Conservation (phyloP, 805 yeast species). For the Maudiozyma serrabonitensis region DNA sequence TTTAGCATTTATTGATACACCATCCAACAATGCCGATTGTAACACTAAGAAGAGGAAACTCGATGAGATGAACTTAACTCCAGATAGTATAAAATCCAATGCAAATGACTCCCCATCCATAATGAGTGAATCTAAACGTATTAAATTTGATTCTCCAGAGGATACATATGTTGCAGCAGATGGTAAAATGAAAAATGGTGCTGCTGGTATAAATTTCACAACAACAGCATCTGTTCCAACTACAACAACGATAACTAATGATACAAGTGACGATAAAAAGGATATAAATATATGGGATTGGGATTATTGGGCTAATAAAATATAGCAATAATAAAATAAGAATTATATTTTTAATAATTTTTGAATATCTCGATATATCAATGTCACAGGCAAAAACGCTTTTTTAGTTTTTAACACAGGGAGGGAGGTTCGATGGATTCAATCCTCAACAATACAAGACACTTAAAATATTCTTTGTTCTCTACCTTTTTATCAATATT, state of each 20-base stretch:
- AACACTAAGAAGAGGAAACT: constrained; percentile 21
- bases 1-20: constrained; percentile 8
- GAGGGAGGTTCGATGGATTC: too few relatives aligned
- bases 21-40: neutral
- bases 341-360: too few relatives aligned
- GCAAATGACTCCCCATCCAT: constrained; percentile 14
- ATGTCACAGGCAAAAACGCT: too few relatives aligned
- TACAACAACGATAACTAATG: neutral
- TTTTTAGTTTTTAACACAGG: too few relatives aligned
- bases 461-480: too few relatives aligned
- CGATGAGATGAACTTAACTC: constrained; percentile 14
- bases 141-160: constrained; percentile 29
- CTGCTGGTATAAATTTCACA: neutral
- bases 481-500: too few relatives aligned
- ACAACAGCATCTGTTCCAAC: constrained; percentile 1
- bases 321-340: neutral
- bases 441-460: too few relatives aligned
- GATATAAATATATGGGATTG: constrained; percentile 24
- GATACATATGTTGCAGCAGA: constrained; percentile 18
- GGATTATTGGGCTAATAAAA: constrained; percentile 20
- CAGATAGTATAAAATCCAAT: constrained; percentile 13
- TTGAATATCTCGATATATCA: too few relatives aligned
- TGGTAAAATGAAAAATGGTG: constrained; percentile 7
- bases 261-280: neutral
- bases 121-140: constrained; percentile 28